phyloP scores from a whole-genome alignment of 768 basidiomycete genomes.

The Macrolepiota dolichaula region DNA sequence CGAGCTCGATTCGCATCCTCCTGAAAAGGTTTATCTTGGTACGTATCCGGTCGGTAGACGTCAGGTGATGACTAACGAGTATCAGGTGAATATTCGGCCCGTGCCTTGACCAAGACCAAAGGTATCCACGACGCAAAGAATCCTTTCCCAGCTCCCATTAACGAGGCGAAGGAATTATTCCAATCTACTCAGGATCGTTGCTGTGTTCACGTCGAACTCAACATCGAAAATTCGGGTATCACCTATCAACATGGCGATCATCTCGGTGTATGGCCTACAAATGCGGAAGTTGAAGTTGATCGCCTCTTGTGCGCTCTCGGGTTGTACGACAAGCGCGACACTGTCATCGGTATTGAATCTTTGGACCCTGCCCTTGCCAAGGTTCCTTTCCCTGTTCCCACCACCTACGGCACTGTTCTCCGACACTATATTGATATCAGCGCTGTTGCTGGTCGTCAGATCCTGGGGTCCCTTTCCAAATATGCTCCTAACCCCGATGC shows the following conservation, averaged over 20 bases:
- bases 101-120: slow-evolving; percentile 88
- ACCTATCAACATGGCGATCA: slow-evolving; percentile 99
- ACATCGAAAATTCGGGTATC: slow-evolving; percentile 91
- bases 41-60: slow-evolving; percentile 21
- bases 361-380: slow-evolving; percentile 97
- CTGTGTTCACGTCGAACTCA: slow-evolving; percentile 93
- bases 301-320: slow-evolving; percentile 86
- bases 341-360: slow-evolving; percentile 90
- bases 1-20: slow-evolving; percentile 69
- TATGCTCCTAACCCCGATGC: slow-evolving; percentile 84
- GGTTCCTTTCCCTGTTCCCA: slow-evolving; percentile 97
- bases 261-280: slow-evolving; percentile 95
- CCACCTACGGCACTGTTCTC: slow-evolving; percentile 89
- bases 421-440: slow-evolving; percentile 97
- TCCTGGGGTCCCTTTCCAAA: slow-evolving; percentile 81
- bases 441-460: slow-evolving; percentile 91
- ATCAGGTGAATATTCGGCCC: slow-evolving; percentile 89
- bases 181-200: slow-evolving; percentile 69
- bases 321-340: slow-evolving; percentile 74
- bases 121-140: slow-evolving; percentile 99
- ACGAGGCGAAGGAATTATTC: slow-evolving; percentile 81
- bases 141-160: slow-evolving; percentile 86
- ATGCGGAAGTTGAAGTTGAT: slow-evolving; percentile 88
- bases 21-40: slow-evolving; percentile 94
- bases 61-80: slow-evolving; percentile 14